Base-by-base conservation (phyloP, 345 rosid species). In the Citrus cavaleriei region DNA sequence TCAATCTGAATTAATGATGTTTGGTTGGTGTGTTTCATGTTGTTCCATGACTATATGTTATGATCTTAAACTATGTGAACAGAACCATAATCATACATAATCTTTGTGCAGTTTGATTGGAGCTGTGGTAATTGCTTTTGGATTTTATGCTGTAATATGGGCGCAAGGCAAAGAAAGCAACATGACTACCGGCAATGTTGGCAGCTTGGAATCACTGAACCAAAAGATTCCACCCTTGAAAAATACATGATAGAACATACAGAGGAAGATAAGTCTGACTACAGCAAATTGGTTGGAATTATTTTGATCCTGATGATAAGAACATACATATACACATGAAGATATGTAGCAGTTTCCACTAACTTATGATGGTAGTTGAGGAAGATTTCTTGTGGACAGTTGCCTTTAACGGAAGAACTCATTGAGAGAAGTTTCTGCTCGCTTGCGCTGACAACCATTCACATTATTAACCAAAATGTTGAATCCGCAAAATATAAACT, bases 71-170 rank as follows among this genome's bases (percentile, higher is more conserved):
- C 22, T n/a, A n/a, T 58, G 8, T 30, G 34, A 54, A 65, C 21
- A 34, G n/a, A 67, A 34, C 37, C 22, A 2, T 46, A 30, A 77
- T 18, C 30, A 68, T 4, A 10, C 25, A 27, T 28, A 55, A 67
- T 68, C 59, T 68, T 57, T 32, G 10, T 68, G 82, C 82, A 80
- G 82, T 68, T 70, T 80, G 57, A 42, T 80, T 34, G 82, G 82
- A 60, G 63, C 74, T 2, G 32, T 46, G 55, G 51, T 80, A 60
- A 80, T 80, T 8, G 74, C 79, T n/a, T 22, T 74, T 0, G 82
- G 82, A 60, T 80, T 80, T 74, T 80, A 80, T 75, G 40, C 71
- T 18, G 73, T 80, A 7, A 51, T 80, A 55, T 80, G 82, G 82
- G 82, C 79, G 12, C 78, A 80, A 69, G 37, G 62, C 46, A 75